Evolutionary conservation across 768 basidiomycete species (phyloP), one percentile per base, ranked within the genome.

Genomic region (Psilocybe cyanescens): DNA sequence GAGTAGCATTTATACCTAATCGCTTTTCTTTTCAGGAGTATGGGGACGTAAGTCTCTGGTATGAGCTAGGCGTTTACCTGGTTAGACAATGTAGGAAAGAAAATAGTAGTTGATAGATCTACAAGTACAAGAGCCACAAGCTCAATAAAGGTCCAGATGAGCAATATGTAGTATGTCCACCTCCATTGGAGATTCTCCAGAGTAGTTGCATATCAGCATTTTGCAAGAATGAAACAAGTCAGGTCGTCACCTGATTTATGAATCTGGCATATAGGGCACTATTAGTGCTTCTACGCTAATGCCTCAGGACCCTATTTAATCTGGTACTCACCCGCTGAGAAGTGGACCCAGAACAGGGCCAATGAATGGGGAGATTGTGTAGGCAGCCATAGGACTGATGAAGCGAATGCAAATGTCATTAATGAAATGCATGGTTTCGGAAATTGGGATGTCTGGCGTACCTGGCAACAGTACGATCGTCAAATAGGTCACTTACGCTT

Each of bases 91-190:
- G 24, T 24, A 24, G 2, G 24, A 24, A 24, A 24, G 24, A 24
- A 24, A 24, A 24, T 2, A 24, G 2, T 24, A 24, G 24, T 24
- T 24, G 24, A 24, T 24, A 24, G 24, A 24, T 24, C 24, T 24
- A 24, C 24, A 24, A 24, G 24, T 24, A 24, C 68, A 7, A 94
- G 73, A 0, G 83, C 75, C 7, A 82, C 52, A 8, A 80, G 72
- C 70, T 91, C 81, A 2, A 74, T 74, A 51, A 83, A 85, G 0
- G 83, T 78, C 94, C 92, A 95, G 19, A 90, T 90, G 1, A 88
- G 62, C 59, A 89, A 70, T 14, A 90, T 74, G 58, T 87, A 85
- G 74, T 88, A 95, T 0, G 91, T 91, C 92, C 92, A 94, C 61
- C 89, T 74, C 90, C 90, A 91, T 49, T 81, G 67, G 1, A 81